Conservation (phyloP, 2,329 filamentous ascomycete genomes). For the Colletotrichum cordylinicola region DNA sequence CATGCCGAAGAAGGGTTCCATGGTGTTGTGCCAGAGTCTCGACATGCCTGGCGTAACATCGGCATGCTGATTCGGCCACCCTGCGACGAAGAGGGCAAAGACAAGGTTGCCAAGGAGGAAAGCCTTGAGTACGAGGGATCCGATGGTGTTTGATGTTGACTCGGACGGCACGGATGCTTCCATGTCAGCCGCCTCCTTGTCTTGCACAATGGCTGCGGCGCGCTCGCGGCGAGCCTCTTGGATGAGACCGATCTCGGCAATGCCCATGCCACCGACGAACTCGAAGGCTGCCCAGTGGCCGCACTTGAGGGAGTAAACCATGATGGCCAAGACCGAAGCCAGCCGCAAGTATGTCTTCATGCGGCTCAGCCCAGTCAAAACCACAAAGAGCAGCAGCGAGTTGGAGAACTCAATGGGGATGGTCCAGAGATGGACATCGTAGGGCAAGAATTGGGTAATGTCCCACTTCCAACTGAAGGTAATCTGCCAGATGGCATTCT, state of each 20-base stretch:
- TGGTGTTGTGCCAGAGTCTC: constrained; percentile 35
- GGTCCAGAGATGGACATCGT: constrained; percentile 54
- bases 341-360: constrained; percentile 37
- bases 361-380: constrained; percentile 39
- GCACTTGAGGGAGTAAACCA: constrained; percentile 41
- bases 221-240: constrained; percentile 26
- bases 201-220: background rate
- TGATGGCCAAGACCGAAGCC: constrained; percentile 32
- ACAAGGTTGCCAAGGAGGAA: constrained; percentile 30
- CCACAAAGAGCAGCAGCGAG: constrained; percentile 49
- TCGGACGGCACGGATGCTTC: background rate
- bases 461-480: constrained; percentile 35
- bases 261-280: constrained; percentile 50
- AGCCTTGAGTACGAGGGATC: constrained; percentile 25
- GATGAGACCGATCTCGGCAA: constrained; percentile 49
- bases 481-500: constrained; percentile 27
- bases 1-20: constrained; percentile 35
- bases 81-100: constrained; percentile 39
- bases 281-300: constrained; percentile 50
- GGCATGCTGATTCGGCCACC: constrained; percentile 44
- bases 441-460: constrained; percentile 29
- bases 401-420: constrained; percentile 53
- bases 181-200: constrained; percentile 21
- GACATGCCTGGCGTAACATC: constrained; percentile 38
- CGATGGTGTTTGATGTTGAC: background rate